Evolutionary conservation across 768 basidiomycete genomes (phyloP).

Genomic region (Russula griseocarnosa): DNA sequence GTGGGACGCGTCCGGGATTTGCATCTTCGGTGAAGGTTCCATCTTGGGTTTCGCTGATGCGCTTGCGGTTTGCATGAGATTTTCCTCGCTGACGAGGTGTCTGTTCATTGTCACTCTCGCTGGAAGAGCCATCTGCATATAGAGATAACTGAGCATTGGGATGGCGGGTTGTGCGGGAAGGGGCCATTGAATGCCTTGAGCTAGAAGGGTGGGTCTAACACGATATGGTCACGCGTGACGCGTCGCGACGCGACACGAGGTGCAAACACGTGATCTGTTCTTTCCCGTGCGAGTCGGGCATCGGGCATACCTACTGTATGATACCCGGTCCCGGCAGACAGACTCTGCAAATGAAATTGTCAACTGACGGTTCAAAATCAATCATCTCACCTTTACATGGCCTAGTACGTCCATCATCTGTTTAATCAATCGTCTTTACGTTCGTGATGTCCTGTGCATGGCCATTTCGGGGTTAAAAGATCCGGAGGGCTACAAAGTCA

Average conservation of each 20-base stretch:
- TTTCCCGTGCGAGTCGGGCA: too few relatives aligned
- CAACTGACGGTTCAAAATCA: too few relatives aligned
- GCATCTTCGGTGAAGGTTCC: slow-evolving; percentile 43
- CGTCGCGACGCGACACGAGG: slow-evolving; percentile 18
- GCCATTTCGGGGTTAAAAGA: not conserved
- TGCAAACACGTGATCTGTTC: slow-evolving; percentile 9
- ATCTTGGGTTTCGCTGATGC: slow-evolving; percentile 55
- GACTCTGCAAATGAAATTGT: too few relatives aligned
- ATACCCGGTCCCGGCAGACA: too few relatives aligned
- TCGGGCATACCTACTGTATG: too few relatives aligned
- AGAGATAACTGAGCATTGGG: slow-evolving; percentile 19
- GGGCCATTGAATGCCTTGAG: slow-evolving; percentile 17
- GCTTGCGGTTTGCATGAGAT: slow-evolving; percentile 37
- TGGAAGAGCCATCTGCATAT: slow-evolving; percentile 25
- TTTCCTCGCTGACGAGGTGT: slow-evolving; percentile 24
- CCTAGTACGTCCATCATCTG: not conserved
- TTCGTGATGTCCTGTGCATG: too few relatives aligned
- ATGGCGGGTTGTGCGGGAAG: slow-evolving; percentile 22
- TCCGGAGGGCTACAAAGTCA: not conserved
- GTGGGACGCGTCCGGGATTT: slow-evolving; percentile 34
- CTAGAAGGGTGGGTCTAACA: not conserved
- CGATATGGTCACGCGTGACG: slow-evolving; percentile 28
- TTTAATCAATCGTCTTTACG: not conserved
- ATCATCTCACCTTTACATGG: not conserved
- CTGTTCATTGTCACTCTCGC: slow-evolving; percentile 38